Conservation (phyloP, 2,329 filamentous ascomycete genomes). For the Aspergillus nomiae region DNA sequence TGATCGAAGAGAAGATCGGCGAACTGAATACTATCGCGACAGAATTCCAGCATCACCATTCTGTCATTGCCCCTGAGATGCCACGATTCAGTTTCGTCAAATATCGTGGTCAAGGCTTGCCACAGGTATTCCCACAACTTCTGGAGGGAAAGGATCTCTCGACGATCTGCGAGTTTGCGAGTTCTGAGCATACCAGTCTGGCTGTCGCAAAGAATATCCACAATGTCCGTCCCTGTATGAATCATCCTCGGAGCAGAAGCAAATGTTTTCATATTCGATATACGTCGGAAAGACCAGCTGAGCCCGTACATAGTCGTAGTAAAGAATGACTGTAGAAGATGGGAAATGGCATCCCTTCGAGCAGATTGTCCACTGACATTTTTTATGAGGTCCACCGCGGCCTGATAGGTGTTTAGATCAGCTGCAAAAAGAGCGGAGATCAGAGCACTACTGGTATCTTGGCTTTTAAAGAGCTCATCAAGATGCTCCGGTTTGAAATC, state of each 20-base stretch:
- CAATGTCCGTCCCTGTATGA: constrained; percentile 62
- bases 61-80: constrained; percentile 70
- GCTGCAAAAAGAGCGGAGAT: constrained; percentile 81
- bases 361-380: constrained; percentile 71
- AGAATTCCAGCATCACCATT: constrained; percentile 83
- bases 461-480: constrained; percentile 67
- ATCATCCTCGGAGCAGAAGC: constrained; percentile 62
- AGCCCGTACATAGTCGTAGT: constrained; percentile 59
- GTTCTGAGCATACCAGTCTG: constrained; percentile 64
- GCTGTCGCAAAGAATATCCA: constrained; percentile 66
- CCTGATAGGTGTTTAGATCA: constrained; percentile 75
- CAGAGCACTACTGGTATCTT: constrained; percentile 70
- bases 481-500: constrained; percentile 73
- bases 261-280: constrained; percentile 60
- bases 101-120: constrained; percentile 78
- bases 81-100: constrained; percentile 82
- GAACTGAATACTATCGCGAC: constrained; percentile 91
- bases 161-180: constrained; percentile 55
- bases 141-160: constrained; percentile 67
- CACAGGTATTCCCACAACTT: constrained; percentile 85
- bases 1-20: constrained; percentile 83
- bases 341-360: constrained; percentile 61
- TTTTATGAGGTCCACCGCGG: constrained; percentile 80
- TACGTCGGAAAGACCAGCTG: constrained; percentile 57
- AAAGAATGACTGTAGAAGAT: constrained; percentile 61